Percentiles rank a stretch among this genome's conserved stretches.
Evolutionary conservation across 306 rosid species (phyloP).

Genomic region (Crotalaria pallida): DNA sequence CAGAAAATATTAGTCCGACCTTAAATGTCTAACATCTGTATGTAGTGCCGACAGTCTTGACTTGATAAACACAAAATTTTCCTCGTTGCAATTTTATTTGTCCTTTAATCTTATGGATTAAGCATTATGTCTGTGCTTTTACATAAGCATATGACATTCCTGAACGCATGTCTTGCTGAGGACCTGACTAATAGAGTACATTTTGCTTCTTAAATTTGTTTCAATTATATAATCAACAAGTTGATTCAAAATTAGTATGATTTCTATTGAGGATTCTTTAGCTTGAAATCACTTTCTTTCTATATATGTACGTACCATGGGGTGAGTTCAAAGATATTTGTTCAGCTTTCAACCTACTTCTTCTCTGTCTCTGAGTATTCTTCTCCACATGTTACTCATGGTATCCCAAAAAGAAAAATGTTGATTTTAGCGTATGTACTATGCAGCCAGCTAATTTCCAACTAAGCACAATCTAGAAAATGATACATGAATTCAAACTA

Average conservation of each 20-base stretch:
- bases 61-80: constrained; percentile 14
- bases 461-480: not conserved
- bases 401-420: not conserved
- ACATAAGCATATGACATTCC: not conserved
- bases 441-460: not conserved
- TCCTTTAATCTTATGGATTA: constrained; percentile 6
- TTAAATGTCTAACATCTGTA: constrained; percentile 11
- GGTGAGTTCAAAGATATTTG: constrained; percentile 31
- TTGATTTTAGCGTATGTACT: not conserved
- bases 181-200: constrained; percentile 21
- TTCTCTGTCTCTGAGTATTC: not conserved
- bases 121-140: constrained; percentile 18
- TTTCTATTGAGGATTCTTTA: constrained; percentile 15
- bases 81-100: not conserved
- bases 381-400: not conserved
- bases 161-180: constrained; percentile 26
- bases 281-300: constrained; percentile 39
- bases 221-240: not conserved
- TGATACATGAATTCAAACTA: not conserved
- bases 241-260: constrained; percentile 3
- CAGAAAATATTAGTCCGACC: not conserved
- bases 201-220: not conserved
- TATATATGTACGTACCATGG: not conserved
- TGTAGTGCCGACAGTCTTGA: constrained; percentile 28
- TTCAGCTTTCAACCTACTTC: constrained; percentile 11